Conservation (phyloP, 495 filamentous ascomycete species). For the Trichoderma virens region DNA sequence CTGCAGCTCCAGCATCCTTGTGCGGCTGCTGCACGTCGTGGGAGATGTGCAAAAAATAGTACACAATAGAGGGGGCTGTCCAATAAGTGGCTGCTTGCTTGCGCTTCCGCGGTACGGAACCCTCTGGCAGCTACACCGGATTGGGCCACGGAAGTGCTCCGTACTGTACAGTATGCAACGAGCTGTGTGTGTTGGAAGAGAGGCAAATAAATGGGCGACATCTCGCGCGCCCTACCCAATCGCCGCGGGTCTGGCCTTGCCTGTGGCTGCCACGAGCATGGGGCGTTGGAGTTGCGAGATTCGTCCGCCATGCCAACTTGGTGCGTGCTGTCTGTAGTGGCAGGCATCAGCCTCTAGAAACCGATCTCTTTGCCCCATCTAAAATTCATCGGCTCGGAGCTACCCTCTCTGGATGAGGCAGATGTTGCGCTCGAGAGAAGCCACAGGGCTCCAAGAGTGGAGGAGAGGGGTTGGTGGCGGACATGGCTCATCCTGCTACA, state of each 20-base stretch:
- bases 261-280: constrained; percentile 8
- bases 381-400: neutral
- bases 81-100: neutral
- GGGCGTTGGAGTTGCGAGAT: constrained; percentile 2
- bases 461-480: constrained; percentile 8
- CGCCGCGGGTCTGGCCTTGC: neutral
- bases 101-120: neutral
- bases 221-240: neutral
- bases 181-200: neutral
- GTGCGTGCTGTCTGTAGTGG: neutral
- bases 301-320: neutral
- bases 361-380: neutral
- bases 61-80: neutral
- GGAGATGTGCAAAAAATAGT: constrained; percentile 1
- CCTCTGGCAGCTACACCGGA: neutral
- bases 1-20: neutral
- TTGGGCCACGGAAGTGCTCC: neutral
- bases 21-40: neutral
- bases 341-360: neutral
- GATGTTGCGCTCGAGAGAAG: neutral
- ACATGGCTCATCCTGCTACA: neutral
- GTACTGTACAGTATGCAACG: neutral
- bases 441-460: constrained; percentile 6
- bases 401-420: constrained; percentile 6
- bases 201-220: neutral